Evolutionary conservation across 2,329 filamentous ascomycete genomes (phyloP).

Genomic region (Colletotrichum sp.): DNA sequence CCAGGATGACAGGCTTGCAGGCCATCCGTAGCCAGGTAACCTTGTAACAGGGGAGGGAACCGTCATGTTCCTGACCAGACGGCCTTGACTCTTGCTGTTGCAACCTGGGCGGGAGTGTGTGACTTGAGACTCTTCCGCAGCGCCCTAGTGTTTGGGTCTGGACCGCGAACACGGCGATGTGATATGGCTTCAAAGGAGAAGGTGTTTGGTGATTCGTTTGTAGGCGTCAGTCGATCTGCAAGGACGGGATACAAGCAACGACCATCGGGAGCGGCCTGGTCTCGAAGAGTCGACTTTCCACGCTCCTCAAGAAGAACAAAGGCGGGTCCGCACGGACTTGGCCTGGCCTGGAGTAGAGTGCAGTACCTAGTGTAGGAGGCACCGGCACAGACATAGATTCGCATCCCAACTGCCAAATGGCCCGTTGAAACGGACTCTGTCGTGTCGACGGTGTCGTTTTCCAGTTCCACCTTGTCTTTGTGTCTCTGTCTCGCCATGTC

Average conservation of each 20-base stretch:
- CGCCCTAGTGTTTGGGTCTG: neutral
- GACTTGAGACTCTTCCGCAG: neutral
- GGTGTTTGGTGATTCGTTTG: neutral
- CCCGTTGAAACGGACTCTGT: neutral
- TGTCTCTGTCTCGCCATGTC: neutral
- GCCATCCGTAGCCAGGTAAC: neutral
- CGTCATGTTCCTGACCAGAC: neutral
- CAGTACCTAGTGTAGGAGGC: neutral
- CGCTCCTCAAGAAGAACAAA: neutral
- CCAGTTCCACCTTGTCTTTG: neutral
- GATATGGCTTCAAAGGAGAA: neutral
- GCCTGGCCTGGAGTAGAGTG: neutral
- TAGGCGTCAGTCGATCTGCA: neutral
- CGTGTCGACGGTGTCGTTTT: neutral
- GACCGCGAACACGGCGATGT: neutral
- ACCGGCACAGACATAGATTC: neutral
- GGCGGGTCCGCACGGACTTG: neutral
- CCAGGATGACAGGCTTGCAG: neutral
- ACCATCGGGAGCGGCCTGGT: neutral
- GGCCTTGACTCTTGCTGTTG: constrained; percentile 1
- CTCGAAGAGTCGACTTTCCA: neutral
- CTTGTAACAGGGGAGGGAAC: neutral
- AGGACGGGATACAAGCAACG: neutral
- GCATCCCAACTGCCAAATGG: neutral
- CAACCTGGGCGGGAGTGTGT: neutral